phyloP scores from a whole-genome alignment of 306 rosid species.

The Prunus mira region DNA sequence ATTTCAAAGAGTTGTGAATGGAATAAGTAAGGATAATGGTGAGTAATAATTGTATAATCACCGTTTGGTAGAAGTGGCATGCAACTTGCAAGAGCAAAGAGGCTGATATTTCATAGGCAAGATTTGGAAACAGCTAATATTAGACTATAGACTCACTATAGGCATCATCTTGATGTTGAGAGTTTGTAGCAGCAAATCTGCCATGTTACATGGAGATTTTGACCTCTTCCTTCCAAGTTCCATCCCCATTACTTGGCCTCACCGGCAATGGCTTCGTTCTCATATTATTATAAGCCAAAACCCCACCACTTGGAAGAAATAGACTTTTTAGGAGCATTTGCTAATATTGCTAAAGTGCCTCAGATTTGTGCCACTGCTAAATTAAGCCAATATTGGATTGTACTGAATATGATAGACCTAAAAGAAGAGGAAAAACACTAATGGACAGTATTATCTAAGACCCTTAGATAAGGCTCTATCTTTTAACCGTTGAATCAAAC shows the following conservation, averaged over 20 bases:
- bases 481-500: too few relatives aligned
- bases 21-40: background rate
- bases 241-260: background rate
- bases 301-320: background rate
- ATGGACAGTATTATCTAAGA: too few relatives aligned
- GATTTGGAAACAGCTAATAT: background rate
- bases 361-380: too few relatives aligned
- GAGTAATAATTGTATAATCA: constrained; percentile 4
- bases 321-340: background rate
- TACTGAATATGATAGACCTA: background rate
- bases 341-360: background rate
- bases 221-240: background rate
- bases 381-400: background rate
- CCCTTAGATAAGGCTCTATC: too few relatives aligned
- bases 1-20: background rate
- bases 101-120: background rate
- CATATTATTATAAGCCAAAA: background rate
- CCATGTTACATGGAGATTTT: background rate
- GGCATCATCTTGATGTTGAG: background rate
- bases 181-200: background rate
- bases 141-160: background rate
- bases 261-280: background rate
- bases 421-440: too few relatives aligned
- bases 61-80: background rate
- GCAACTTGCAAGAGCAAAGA: background rate